Evolutionary conservation across 768 basidiomycete genomes (phyloP).

Genomic region (Glaciozyma martinii): DNA sequence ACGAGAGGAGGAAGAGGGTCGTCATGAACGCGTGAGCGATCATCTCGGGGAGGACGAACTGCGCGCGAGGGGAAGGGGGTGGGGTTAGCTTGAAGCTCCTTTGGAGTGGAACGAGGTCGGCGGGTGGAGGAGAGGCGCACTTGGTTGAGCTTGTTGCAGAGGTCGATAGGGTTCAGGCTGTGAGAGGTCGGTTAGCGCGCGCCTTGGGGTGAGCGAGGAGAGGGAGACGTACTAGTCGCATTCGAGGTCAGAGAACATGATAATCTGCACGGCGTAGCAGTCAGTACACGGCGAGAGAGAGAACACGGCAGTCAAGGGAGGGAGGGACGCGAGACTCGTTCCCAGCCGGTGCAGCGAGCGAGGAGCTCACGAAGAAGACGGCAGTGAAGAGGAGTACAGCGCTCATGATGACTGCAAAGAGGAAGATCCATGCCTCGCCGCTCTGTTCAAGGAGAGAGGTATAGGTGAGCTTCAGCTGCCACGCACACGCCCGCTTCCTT

Average conservation of each 20-base stretch:
- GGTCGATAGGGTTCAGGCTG: slow-evolving; percentile 99
- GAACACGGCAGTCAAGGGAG: not conserved
- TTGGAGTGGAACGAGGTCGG: not conserved
- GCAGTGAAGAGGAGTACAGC: slow-evolving; percentile 74
- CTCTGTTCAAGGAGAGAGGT: too few relatives aligned
- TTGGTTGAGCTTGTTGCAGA: slow-evolving; percentile 98
- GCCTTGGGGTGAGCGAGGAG: too few relatives aligned
- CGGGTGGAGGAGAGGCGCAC: slow-evolving; percentile 45
- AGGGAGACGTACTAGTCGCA: slow-evolving; percentile 48
- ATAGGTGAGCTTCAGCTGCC: not conserved
- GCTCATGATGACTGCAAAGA: slow-evolving; percentile 81
- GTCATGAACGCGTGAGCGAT: slow-evolving; percentile 86
- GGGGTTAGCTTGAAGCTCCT: not conserved
- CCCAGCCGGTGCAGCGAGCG: not conserved
- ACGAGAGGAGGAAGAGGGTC: slow-evolving; percentile 78
- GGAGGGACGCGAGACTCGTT: too few relatives aligned
- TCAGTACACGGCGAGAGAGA: not conserved
- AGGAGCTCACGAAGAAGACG: slow-evolving; percentile 79
- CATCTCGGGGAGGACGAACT: slow-evolving; percentile 98
- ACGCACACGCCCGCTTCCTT: slow-evolving; percentile 17
- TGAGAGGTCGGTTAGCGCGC: slow-evolving; percentile 37
- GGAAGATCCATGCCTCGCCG: slow-evolving; percentile 63
- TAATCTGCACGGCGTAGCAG: slow-evolving; percentile 58
- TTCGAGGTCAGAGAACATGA: slow-evolving; percentile 99
- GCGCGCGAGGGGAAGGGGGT: not conserved